Evolutionary conservation across 2,329 filamentous ascomycete genomes (phyloP).

Genomic region (Thyridium curvatum): DNA sequence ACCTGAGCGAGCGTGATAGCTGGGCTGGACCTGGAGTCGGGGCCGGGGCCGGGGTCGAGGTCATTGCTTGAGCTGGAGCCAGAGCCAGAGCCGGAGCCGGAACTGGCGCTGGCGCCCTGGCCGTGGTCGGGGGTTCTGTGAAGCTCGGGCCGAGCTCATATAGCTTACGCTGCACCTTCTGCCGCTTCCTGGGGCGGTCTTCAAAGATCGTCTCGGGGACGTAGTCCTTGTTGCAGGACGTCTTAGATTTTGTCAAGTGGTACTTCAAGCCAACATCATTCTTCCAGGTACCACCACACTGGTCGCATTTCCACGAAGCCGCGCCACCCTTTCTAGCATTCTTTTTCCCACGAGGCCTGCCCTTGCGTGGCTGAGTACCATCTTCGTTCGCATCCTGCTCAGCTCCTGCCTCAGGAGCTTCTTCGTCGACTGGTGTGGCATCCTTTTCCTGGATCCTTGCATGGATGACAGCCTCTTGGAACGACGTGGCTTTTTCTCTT

Average conservation of each 20-base stretch:
- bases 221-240: constrained; percentile 45
- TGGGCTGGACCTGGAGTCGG: no score
- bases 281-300: constrained; percentile 49
- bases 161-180: neutral
- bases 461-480: constrained; percentile 7
- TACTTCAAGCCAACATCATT: constrained; percentile 54
- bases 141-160: neutral
- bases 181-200: constrained; percentile 9
- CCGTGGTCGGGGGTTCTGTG: constrained; percentile 2
- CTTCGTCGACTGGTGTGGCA: no score
- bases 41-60: no score
- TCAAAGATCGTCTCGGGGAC: constrained; percentile 18
- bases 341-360: constrained; percentile 2
- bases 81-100: neutral
- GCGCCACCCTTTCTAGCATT: constrained; percentile 7
- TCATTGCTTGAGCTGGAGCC: neutral
- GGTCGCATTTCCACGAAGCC: constrained; percentile 40
- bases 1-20: no score
- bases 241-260: constrained; percentile 48
- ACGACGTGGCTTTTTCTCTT: constrained; percentile 4
- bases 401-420: no score
- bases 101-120: no score
- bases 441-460: no score
- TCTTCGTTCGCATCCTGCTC: no score
- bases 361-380: no score